Conservation (phyloP, 139 green algal species). For the Ettlia oleoabundans region DNA sequence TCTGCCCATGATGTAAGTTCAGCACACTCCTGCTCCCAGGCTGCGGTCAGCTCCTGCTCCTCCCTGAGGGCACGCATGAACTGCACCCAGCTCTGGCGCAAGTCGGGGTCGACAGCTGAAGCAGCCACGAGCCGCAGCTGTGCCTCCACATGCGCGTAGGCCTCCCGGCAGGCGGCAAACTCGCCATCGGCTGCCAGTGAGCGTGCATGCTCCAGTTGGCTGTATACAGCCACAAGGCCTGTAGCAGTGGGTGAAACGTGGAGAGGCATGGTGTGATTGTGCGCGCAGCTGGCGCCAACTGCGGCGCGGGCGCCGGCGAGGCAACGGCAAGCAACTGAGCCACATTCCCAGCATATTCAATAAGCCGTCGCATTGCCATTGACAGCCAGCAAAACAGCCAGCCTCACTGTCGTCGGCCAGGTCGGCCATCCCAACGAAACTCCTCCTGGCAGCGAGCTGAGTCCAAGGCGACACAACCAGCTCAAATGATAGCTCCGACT, state of each 20-base stretch:
- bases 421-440: too few species aligned
- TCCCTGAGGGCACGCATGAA: conserved; percentile 57
- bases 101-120: background rate
- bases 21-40: conserved; percentile 47
- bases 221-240: conserved; percentile 13
- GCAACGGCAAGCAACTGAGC: too few species aligned
- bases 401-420: background rate
- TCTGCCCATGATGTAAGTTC: conserved; percentile 34
- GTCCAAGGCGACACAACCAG: too few species aligned
- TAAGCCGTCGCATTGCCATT: too few species aligned
- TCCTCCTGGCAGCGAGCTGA: too few species aligned
- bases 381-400: background rate
- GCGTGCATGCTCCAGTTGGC: conserved; percentile 12
- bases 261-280: background rate
- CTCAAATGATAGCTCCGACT: too few species aligned
- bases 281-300: background rate
- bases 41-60: conserved; percentile 57
- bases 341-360: too few species aligned
- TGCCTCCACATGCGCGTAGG: background rate
- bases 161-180: background rate
- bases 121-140: background rate
- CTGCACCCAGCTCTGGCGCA: background rate
- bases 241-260: background rate
- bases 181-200: background rate
- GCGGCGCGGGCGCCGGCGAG: too few species aligned